Conservation (phyloP, 495 filamentous ascomycete species). For the Tirmania nivea region DNA sequence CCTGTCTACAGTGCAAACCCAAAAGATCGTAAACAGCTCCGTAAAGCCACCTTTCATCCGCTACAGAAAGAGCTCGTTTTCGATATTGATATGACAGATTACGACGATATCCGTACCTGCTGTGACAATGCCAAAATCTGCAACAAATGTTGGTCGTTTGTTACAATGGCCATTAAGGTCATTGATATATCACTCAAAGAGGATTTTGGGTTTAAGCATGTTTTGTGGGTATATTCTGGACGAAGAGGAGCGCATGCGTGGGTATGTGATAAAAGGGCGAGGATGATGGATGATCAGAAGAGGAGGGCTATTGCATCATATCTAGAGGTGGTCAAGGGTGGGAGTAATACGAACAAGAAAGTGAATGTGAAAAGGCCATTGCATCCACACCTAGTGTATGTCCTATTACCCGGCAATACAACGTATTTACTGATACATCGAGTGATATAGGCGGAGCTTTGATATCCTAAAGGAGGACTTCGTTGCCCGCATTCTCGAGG, state of each 20-base stretch:
- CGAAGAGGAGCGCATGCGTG: slow-evolving; percentile 92
- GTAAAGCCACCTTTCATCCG: slow-evolving; percentile 55
- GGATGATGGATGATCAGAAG: slow-evolving; percentile 61
- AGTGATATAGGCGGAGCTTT: slow-evolving; percentile 43
- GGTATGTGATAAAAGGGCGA: slow-evolving; percentile 83
- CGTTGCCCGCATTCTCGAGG: slow-evolving; percentile 50
- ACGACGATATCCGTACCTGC: slow-evolving; percentile 89
- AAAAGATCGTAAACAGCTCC: slow-evolving; percentile 70
- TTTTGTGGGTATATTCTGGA: slow-evolving; percentile 95
- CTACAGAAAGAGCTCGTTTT: slow-evolving; percentile 84
- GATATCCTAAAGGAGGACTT: slow-evolving; percentile 63
- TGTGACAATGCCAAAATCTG: slow-evolving; percentile 88
- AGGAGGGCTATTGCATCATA: slow-evolving; percentile 68
- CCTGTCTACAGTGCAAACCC: slow-evolving; percentile 88
- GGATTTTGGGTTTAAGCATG: slow-evolving; percentile 89
- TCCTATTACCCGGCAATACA: neutral
- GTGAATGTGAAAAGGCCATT: slow-evolving; percentile 69
- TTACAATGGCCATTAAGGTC: slow-evolving; percentile 91
- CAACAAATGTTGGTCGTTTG: slow-evolving; percentile 83
- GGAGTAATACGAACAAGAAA: slow-evolving; percentile 63
- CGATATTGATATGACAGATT: slow-evolving; percentile 98
- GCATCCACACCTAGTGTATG: slow-evolving; percentile 66
- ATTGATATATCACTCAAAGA: slow-evolving; percentile 68
- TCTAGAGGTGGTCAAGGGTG: slow-evolving; percentile 66
- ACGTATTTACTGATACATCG: neutral